These are phyloP conservation scores for Candida railenensis DNA, from an alignment of 805 yeast genomes.

Conservation along the genomic window DNA sequence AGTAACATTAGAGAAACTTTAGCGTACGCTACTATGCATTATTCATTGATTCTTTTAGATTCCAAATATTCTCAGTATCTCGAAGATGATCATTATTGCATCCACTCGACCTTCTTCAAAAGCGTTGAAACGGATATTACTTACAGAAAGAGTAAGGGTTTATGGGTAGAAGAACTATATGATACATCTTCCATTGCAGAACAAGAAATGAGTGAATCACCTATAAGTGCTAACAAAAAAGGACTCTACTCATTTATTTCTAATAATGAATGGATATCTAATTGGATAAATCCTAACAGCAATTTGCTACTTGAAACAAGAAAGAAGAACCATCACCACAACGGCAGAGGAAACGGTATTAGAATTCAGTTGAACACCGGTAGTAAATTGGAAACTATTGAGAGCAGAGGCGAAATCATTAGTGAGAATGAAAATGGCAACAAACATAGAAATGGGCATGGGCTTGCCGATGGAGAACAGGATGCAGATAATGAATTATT, in stretches of 20 bases:
- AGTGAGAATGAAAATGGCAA: background rate
- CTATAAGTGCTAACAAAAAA: slow-evolving; percentile 13
- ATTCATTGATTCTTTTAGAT: slow-evolving; percentile 26
- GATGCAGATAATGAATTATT: background rate
- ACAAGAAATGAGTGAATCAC: background rate
- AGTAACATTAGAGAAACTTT: slow-evolving; percentile 23
- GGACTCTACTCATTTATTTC: slow-evolving; percentile 25
- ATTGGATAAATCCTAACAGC: slow-evolving; percentile 32
- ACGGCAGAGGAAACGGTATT: background rate
- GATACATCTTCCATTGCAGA: slow-evolving; percentile 5
- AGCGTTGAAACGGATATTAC: slow-evolving; percentile 22
- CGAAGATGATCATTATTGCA: background rate
- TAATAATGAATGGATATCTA: slow-evolving; percentile 23
- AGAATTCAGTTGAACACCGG: background rate
- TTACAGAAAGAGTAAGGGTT: slow-evolving; percentile 19
- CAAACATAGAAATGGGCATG: background rate
- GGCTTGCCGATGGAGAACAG: background rate
- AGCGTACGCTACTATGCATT: slow-evolving; percentile 28
- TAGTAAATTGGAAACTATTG: background rate
- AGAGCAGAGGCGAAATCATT: background rate
- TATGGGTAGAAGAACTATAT: slow-evolving; percentile 29
- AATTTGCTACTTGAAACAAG: slow-evolving; percentile 15
- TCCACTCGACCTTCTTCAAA: slow-evolving; percentile 2
- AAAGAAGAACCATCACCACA: background rate
- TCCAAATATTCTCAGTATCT: slow-evolving; percentile 22